Evolutionary conservation across 257 asterid genomes (phyloP).

Genomic region (Knoxia roxburghii): DNA sequence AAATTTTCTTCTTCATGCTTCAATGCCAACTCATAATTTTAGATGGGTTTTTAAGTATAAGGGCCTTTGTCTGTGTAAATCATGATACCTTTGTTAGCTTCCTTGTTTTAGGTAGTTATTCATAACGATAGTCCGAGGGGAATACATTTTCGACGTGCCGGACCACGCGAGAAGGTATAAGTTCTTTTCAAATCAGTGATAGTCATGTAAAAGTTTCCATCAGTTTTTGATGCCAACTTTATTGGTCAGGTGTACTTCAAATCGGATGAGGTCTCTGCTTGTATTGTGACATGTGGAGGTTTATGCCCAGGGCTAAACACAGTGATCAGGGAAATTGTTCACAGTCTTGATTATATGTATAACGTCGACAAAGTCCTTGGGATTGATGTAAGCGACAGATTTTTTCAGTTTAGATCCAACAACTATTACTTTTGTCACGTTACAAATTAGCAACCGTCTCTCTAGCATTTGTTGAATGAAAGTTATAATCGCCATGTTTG

Average conservation of each 20-base stretch:
- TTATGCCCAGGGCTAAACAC: conserved; percentile 97
- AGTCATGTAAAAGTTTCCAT: neutral
- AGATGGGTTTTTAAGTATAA: neutral
- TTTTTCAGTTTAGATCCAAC: conserved; percentile 12
- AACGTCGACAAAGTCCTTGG: conserved; percentile 82
- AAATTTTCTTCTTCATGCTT: neutral
- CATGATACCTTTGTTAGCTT: neutral
- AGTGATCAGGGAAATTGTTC: conserved; percentile 89
- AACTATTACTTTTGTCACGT: conserved; percentile 5
- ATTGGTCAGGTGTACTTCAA: conserved; percentile 66
- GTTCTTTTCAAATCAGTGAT: conserved; percentile 7
- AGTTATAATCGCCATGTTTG: neutral
- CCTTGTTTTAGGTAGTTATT: conserved; percentile 59
- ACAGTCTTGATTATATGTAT: conserved; percentile 89
- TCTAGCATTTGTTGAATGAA: neutral
- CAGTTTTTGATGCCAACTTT: conserved; percentile 6
- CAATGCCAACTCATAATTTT: neutral
- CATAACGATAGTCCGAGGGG: conserved; percentile 96
- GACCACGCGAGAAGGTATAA: conserved; percentile 89
- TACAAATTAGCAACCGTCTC: neutral
- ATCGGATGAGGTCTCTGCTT: conserved; percentile 88
- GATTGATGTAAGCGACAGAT: conserved; percentile 69
- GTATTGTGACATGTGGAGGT: conserved; percentile 98
- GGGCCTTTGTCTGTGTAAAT: neutral
- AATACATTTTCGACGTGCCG: conserved; percentile 93